Evolutionary conservation across 2,329 filamentous ascomycete genomes (phyloP).

Genomic region (Pestalotiopsis sp.): DNA sequence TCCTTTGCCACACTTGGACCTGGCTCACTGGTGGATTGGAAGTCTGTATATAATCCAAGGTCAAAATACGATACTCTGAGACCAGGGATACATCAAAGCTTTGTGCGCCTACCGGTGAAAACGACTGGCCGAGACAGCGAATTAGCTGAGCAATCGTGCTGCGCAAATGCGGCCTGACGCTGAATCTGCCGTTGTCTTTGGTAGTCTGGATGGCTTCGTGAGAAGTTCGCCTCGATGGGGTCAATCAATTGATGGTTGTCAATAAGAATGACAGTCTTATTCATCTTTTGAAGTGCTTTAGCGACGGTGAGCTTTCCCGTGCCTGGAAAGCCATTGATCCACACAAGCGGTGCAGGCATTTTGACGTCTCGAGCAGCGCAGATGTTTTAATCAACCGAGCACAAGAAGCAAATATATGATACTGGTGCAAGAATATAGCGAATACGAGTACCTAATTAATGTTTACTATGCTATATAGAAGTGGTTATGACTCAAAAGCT

Average conservation of each 20-base stretch:
- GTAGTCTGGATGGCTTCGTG: not conserved
- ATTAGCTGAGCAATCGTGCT: not conserved
- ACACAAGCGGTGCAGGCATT: not conserved
- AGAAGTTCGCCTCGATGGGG: not conserved
- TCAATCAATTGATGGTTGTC: constrained; percentile 6
- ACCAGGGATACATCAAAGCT: not conserved
- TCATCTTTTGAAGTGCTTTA: not conserved
- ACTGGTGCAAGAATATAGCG: too few species aligned
- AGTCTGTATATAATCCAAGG: not conserved
- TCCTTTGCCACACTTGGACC: not conserved
- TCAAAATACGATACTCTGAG: too few species aligned
- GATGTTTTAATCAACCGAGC: not conserved
- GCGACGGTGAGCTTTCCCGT: constrained; percentile 1
- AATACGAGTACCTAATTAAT: too few species aligned
- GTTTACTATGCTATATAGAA: too few species aligned
- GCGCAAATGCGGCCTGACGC: not conserved
- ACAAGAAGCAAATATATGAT: not conserved
- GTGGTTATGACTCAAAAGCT: too few species aligned
- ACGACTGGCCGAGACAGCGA: not conserved
- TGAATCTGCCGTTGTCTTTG: not conserved
- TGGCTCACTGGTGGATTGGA: not conserved
- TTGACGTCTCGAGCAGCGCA: not conserved
- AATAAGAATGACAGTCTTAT: not conserved
- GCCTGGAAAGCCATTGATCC: constrained; percentile 1
- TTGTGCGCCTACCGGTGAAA: not conserved